Percentiles rank a stretch among this genome's conserved stretches.
These are phyloP conservation scores for Fusarium redolens DNA, from an alignment of 2,329 filamentous ascomycete genomes.

Conservation along the genomic window DNA sequence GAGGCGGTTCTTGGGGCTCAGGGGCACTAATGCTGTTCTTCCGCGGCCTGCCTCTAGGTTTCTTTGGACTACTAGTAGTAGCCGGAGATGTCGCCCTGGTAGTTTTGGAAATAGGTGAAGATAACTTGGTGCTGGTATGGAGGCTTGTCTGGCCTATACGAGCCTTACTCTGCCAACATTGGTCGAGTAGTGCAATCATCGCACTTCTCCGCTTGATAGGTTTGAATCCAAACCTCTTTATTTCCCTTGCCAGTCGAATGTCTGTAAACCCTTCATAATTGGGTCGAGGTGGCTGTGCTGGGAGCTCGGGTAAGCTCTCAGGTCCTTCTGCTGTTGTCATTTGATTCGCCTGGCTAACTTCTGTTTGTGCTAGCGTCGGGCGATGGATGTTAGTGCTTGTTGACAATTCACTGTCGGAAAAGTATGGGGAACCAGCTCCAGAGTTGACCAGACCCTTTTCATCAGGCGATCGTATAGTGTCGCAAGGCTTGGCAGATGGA, in stretches of 20 bases:
- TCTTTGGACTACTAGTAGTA: slow-evolving; percentile 30
- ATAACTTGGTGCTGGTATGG: slow-evolving; percentile 34
- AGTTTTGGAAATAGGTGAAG: slow-evolving; percentile 17
- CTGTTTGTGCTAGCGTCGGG: not conserved
- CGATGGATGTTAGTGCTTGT: slow-evolving; percentile 18
- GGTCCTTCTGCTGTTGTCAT: not conserved
- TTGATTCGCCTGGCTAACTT: not conserved
- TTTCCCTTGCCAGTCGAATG: slow-evolving; percentile 69
- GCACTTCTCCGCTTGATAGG: slow-evolving; percentile 73
- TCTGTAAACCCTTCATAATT: slow-evolving; percentile 72
- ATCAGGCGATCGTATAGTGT: slow-evolving; percentile 35
- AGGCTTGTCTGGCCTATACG: slow-evolving; percentile 30
- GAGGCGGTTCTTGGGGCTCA: slow-evolving; percentile 49
- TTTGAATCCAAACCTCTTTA: slow-evolving; percentile 78
- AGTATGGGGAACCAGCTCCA: slow-evolving; percentile 20
- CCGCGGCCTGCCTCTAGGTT: slow-evolving; percentile 50
- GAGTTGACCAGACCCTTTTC: not conserved
- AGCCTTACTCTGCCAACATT: slow-evolving; percentile 76
- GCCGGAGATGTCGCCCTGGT: slow-evolving; percentile 25
- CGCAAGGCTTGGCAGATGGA: slow-evolving; percentile 41
- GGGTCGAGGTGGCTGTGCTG: slow-evolving; percentile 53
- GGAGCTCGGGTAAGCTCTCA: not conserved
- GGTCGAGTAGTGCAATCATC: slow-evolving; percentile 76
- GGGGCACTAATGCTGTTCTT: slow-evolving; percentile 43
- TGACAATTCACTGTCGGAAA: slow-evolving; percentile 41